A percentile compares a stretch with the other conserved stretches of the same genome.
These are phyloP conservation scores for Adansonia digitata DNA, from an alignment of 345 rosid genomes.

Conservation along the genomic window DNA sequence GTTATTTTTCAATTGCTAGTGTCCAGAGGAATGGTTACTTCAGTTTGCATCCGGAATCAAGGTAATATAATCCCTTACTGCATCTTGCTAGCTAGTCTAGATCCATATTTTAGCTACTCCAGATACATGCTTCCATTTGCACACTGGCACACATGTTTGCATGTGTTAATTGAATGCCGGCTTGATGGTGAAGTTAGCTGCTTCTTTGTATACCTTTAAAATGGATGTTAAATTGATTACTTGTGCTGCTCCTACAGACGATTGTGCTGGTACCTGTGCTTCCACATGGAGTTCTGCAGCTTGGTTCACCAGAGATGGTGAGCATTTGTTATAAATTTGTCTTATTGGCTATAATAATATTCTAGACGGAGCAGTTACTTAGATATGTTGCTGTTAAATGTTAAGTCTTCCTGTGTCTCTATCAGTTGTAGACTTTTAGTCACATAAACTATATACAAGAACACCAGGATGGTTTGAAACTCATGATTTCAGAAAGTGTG, in stretches of 20 bases:
- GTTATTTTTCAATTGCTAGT: constrained; percentile 34
- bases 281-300: constrained; percentile 58
- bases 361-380: neutral
- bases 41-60: constrained; percentile 56
- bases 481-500: neutral
- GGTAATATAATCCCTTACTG: constrained; percentile 32
- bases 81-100: neutral
- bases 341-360: constrained; percentile 1
- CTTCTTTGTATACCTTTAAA: constrained; percentile 4
- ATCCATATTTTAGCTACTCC: constrained; percentile 1
- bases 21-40: constrained; percentile 58
- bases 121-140: neutral
- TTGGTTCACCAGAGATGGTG: constrained; percentile 59
- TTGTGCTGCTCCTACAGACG: constrained; percentile 37
- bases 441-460: neutral
- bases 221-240: constrained; percentile 5
- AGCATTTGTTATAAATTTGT: constrained; percentile 12
- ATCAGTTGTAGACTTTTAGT: neutral
- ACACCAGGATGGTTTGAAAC: neutral
- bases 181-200: neutral
- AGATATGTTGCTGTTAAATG: neutral
- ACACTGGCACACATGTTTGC: neutral
- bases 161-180: neutral
- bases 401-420: neutral
- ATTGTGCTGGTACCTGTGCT: constrained; percentile 48